Conservation (phyloP, 2,329 filamentous ascomycete species). For the Xylaria polymorpha region DNA sequence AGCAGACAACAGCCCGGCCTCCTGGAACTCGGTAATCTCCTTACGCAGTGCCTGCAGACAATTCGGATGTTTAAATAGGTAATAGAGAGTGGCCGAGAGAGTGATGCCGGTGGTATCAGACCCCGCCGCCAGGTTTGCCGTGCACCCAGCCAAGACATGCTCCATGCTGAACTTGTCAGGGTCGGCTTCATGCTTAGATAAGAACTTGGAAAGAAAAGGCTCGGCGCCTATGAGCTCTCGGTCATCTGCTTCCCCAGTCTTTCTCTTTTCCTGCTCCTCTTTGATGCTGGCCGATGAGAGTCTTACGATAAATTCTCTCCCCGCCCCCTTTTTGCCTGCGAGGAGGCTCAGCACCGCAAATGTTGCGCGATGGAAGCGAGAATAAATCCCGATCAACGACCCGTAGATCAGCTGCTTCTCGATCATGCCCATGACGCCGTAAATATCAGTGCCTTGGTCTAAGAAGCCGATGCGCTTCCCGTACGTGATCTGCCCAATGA, state of each 20-base stretch:
- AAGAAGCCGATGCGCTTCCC: slow-evolving; percentile 53
- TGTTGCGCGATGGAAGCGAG: slow-evolving; percentile 35
- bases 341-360: slow-evolving; percentile 28
- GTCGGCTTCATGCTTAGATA: slow-evolving; percentile 42
- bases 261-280: slow-evolving; percentile 29
- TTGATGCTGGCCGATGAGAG: slow-evolving; percentile 42
- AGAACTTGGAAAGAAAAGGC: slow-evolving; percentile 49
- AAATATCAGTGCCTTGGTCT: slow-evolving; percentile 51
- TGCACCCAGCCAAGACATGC: slow-evolving; percentile 41
- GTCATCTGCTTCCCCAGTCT: not conserved
- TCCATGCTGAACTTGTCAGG: slow-evolving; percentile 49
- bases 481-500: slow-evolving; percentile 54
- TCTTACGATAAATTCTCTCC: slow-evolving; percentile 45
- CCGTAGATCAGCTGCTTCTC: slow-evolving; percentile 45
- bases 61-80: slow-evolving; percentile 44
- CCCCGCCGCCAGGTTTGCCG: slow-evolving; percentile 50
- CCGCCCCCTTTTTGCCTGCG: slow-evolving; percentile 40
- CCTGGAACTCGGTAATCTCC: slow-evolving; percentile 52
- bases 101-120: slow-evolving; percentile 54
- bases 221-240: slow-evolving; percentile 11
- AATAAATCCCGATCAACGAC: slow-evolving; percentile 44
- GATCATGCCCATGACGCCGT: slow-evolving; percentile 44
- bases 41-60: slow-evolving; percentile 50
- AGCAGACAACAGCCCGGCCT: slow-evolving; percentile 24
- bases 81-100: slow-evolving; percentile 48